Base-by-base conservation (phyloP, 768 basidiomycete genomes). In the Crucibulum laeve region DNA sequence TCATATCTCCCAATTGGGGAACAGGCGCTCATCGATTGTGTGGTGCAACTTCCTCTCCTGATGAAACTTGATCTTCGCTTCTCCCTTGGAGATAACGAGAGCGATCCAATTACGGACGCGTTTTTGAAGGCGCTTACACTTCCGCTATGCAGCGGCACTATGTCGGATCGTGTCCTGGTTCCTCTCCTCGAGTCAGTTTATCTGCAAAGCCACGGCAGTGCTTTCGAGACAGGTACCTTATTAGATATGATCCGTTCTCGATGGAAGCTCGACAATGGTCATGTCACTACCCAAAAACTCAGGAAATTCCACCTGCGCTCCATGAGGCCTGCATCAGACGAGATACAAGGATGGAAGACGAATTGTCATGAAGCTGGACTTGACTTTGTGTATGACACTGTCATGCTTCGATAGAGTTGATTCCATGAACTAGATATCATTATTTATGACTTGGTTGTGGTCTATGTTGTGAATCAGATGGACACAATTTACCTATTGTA, bases 1-100 rank as follows among this genome's bases (percentile, higher is more conserved):
- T 50, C 59, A 10, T 72, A 71, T 44, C 58, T 73, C 28, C 72
- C 71, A 5, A 30, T 72, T 36, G 54, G 59, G 14, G 65, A 68
- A 42, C 39, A 38, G 25, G 54, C 67, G 28, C 44, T 71, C 8
- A 25, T 68, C 17, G 52, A 56, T 19, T 63, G 57, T 42, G 47
- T 76, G n/a, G 40, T 45, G 22, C 49, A 48, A 15, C 42, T 70
- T 14, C 60, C 65, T 14, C 40, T 45, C 4, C 46, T 73, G 21
- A 53, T 47, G 8, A 45, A 52, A 25, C 51, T 74, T 37, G 58
- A 61, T 23, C 48, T 76, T 25, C 57, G 62, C 4, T 67, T 67
- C 46, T 60, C 67, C 3, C 43, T 68, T 21, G 58, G 52, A 41
- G 65, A 63, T 34, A 48, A 45, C 14, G 54, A 54, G 19, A 44